Conservation (phyloP, 441 rosid genomes). For the Aquilaria agallochum region DNA sequence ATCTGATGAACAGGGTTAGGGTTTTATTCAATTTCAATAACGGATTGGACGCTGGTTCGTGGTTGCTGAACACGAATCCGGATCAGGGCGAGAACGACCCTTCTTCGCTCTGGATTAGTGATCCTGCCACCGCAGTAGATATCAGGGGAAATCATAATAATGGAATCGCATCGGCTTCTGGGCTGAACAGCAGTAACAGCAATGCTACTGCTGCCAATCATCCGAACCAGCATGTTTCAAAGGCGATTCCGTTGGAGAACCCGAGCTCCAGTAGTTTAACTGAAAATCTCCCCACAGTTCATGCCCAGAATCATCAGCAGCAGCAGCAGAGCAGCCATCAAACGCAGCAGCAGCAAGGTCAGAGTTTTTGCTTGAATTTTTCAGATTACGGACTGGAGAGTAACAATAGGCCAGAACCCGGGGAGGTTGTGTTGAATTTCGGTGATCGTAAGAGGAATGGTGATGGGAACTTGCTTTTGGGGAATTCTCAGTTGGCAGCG, state of each 20-base stretch:
- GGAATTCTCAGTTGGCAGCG: conserved; percentile 26
- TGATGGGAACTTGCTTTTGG: conserved; percentile 37
- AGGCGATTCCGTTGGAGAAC: conserved; percentile 43
- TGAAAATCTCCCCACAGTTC: conserved; percentile 36
- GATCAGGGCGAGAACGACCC: conserved; percentile 92
- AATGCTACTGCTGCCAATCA: conserved; percentile 22
- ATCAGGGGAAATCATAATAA: conserved; percentile 32
- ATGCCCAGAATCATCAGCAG: conserved; percentile 21
- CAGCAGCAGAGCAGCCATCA: conserved; percentile 15
- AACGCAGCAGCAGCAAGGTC: conserved; percentile 22
- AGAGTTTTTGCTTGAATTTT: conserved; percentile 53
- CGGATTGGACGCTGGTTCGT: conserved; percentile 51
- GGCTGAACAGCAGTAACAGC: conserved; percentile 17
- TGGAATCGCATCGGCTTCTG: conserved; percentile 17
- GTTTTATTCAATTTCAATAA: conserved; percentile 57
- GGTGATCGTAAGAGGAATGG: conserved; percentile 63
- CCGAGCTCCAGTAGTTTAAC: conserved; percentile 51
- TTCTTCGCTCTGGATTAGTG: conserved; percentile 71
- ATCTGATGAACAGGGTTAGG: conserved; percentile 80
- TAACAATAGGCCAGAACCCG: conserved; percentile 52
- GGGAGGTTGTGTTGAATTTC: conserved; percentile 50
- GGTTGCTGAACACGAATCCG: conserved; percentile 40
- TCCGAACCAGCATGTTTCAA: conserved; percentile 27
- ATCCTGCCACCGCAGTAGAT: conserved; percentile 40
- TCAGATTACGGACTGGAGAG: conserved; percentile 44